Base-by-base conservation (phyloP, 2,329 filamentous ascomycete genomes). In the Cadophora malorum region DNA sequence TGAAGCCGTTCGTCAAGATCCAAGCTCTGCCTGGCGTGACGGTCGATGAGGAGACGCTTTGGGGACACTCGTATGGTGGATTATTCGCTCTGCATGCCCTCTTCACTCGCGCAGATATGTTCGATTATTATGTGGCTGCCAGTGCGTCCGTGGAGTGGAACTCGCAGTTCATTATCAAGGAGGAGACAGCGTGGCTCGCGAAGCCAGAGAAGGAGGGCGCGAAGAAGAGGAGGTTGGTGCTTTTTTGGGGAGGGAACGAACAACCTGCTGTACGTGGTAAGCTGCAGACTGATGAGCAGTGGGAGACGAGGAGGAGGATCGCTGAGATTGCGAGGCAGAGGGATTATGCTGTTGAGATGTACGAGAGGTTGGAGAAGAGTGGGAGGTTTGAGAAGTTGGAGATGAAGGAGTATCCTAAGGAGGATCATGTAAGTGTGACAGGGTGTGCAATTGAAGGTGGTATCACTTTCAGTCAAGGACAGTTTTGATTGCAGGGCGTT, bases 41-140 rank as follows among this genome's bases (percentile, higher is more conserved):
- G 4, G 10, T 66, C 23, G 31, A 41, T 1, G 47, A 61, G 19
- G 38, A 53, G 19, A 47, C 49, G 1, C 56, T 66, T 5, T 53
- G 47, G 28, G 64, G 64, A 31, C 55, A 66, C 23, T 66, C 64
- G 12, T 66, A 66, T 38, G 64, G 64, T 4, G 64, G 64, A 9
- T 14, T 66, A 28, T 66, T 66, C 28, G 47, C 64, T 3, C 56
- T 66, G 0, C 56, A 66, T 58, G 28, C 47, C 1, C 12, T 66
- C 16, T 66, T 66, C 33, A 66, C 64, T 3, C 38, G 50, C 19
- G 4, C 56, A 19, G 45, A 61, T 47, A 61, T 61, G 56, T 66
- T 66, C 56, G 56, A 66, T 58, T 23, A 25, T 14, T 66, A 61
- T 45, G 35, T 61, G 6, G 64, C 64, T 4, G 58, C 21, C 28